Evolutionary conservation across 2,329 filamentous ascomycete genomes (phyloP), one percentile per base, ranked within the genome.

Genomic region (Sodiomyces alkalinus): DNA sequence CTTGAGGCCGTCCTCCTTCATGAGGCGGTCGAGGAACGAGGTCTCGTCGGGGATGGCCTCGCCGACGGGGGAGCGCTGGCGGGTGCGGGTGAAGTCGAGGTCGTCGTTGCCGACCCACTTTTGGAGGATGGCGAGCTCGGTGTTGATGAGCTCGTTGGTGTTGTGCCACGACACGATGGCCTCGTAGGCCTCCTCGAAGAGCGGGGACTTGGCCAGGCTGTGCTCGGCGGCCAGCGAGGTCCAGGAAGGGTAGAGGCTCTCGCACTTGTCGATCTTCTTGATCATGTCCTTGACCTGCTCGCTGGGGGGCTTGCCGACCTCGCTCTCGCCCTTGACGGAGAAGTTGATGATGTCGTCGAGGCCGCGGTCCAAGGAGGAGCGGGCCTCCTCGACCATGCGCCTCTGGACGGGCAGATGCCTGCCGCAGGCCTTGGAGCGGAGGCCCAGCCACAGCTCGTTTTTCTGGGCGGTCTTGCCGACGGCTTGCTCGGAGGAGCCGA

Each of bases 71-170:
- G 80, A 77, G 33, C 71, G 69, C 29, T 73, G 65, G 38, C 79
- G 77, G 14, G 75, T 68, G 45, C 80, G 79, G 28, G 74, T 74
- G 47, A 96, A 98, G 52, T 96, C 85, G 21, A 98, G 68, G 46
- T 93, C 86, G 20, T 86, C 75, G 46, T 98, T 98, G 30, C 90
- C 90, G 16, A 98, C 90, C 90, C 90, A 98, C 37, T 79, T 85
- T 51, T 90, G 86, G 37, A 98, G 55, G 38, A 96, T 86, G 10
- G 75, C 74, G 33, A 98, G 68, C 51, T 98, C 82, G 3, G 82
- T 93, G 50, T 92, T 93, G 62, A 98, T 96, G 46, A 93, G 74
- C 47, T 87, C 76, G 18, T 86, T 94, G 28, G 86, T 94, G 53
- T 96, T 98, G 61, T 93, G 79, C 90, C 90, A 98, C 3, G 87